phyloP scores from a whole-genome alignment of 106 monocot genomes.

The Apostasia ramifera region DNA sequence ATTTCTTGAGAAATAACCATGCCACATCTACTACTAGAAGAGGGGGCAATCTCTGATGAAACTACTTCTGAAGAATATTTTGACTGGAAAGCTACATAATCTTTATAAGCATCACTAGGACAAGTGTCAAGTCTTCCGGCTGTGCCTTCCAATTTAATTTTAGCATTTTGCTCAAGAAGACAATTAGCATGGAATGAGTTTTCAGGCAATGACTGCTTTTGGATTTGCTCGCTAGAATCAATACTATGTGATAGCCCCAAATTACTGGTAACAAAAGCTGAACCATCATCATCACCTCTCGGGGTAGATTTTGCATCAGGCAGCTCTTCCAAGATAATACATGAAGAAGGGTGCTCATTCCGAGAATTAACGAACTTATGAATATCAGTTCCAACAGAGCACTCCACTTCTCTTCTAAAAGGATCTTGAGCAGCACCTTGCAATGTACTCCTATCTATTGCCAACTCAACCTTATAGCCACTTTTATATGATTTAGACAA shows the following conservation, averaged over 20 bases:
- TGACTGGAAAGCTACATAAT: conserved; percentile 4
- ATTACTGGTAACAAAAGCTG: conserved; percentile 2
- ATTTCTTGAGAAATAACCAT: conserved; percentile 1
- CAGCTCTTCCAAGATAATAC: neutral
- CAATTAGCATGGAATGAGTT: conserved; percentile 9
- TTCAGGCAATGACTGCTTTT: neutral
- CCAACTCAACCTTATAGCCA: neutral
- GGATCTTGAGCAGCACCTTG: neutral
- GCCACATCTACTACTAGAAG: conserved; percentile 9
- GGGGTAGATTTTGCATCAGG: conserved; percentile 10
- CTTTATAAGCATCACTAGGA: conserved; percentile 4
- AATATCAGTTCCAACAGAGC: neutral
- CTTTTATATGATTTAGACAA: neutral
- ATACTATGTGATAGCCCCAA: conserved; percentile 5
- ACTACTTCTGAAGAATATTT: neutral
- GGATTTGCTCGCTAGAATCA: conserved; percentile 1
- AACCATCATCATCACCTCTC: conserved; percentile 7
- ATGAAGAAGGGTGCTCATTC: conserved; percentile 3
- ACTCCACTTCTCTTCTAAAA: neutral
- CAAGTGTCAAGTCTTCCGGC: conserved; percentile 1
- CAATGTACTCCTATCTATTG: neutral
- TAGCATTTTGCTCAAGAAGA: conserved; percentile 5
- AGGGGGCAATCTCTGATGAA: neutral
- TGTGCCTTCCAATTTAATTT: neutral
- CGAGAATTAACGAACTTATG: conserved; percentile 11